These are phyloP conservation scores for Xylaria venustula DNA, from an alignment of 495 filamentous ascomycete genomes.

Conservation along the genomic window DNA sequence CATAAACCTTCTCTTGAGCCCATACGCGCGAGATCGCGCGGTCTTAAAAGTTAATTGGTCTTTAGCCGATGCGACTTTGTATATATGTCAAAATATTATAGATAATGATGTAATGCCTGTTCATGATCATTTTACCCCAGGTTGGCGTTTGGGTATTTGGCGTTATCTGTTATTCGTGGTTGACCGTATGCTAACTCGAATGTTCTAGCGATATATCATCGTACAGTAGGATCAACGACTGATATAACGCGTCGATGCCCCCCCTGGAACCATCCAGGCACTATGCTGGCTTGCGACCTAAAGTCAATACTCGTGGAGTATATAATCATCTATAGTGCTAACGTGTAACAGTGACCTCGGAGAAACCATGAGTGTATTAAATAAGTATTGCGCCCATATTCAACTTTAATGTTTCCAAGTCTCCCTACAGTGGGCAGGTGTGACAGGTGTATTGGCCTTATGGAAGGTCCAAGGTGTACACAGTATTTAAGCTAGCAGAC, in stretches of 20 bases:
- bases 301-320: too few species aligned
- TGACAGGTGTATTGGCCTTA: too few species aligned
- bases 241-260: background rate
- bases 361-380: too few species aligned
- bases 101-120: conserved; percentile 22
- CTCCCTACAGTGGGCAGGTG: too few species aligned
- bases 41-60: conserved; percentile 27
- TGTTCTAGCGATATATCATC: background rate
- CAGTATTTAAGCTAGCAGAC: too few species aligned
- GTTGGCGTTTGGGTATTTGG: background rate
- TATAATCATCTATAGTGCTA: too few species aligned
- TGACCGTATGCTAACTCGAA: background rate
- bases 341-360: too few species aligned
- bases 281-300: background rate
- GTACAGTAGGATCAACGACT: background rate
- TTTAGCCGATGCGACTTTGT: conserved; percentile 12
- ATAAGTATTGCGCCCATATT: too few species aligned
- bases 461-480: too few species aligned
- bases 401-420: too few species aligned
- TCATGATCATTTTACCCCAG: background rate
- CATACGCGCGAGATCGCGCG: conserved; percentile 32
- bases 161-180: background rate
- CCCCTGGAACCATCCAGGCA: background rate
- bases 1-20: conserved; percentile 38
- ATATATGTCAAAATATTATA: conserved; percentile 31